Evolutionary conservation across 2,329 filamentous ascomycete genomes (phyloP), one percentile per base, ranked within the genome.

Genomic region (Diaporthe velutina): DNA sequence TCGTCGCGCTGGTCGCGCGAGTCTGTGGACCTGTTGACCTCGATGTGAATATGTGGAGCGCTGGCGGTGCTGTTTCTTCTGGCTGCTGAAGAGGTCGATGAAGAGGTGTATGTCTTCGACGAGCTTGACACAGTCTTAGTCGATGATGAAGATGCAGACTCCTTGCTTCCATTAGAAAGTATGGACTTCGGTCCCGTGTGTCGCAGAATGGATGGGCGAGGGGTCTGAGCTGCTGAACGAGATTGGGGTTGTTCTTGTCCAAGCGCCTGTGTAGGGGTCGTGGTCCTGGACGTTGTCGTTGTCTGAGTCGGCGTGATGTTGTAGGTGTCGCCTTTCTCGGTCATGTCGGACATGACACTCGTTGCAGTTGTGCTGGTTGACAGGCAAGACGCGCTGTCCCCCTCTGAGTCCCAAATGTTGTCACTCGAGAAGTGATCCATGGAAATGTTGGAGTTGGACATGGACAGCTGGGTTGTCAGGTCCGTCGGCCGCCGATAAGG

Each of bases 271-370:
- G 68, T 70, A 3, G 73, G 73, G 9, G 73, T 76, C 19, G 68
- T 58, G 17, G 74, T 54, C 15, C 67, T 50, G 28, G 74, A 71
- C 2, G 66, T 67, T 4, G 54, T n/a, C 2, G 52, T 10, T 12
- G 58, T 35, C 4, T 64, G 68, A 1, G 60, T 55, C 1, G 68
- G 73, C 12, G 72, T 67, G 52, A 54, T 58, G 52, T 45, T 38
- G 40, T 73, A 70, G 1, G 52, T 48, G n/a, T 74, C 74, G 40
- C 78, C 75, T 7, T 77, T 71, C 28, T 75, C 67, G 8, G 57
- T 58, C 6, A 73, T 75, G 45, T 79, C 75, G 2, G 77, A 78
- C 42, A 78, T 75, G 22, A 75, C 74, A 45, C 74, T 76, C 6
- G 75, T 76, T 6, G 75, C 75, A n/a, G 50, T 48, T 1, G 75